A percentile compares a stretch with the other conserved stretches of the same genome.
phyloP scores from a whole-genome alignment of 2,329 filamentous ascomycete genomes.

The Nectriaceae sp. region DNA sequence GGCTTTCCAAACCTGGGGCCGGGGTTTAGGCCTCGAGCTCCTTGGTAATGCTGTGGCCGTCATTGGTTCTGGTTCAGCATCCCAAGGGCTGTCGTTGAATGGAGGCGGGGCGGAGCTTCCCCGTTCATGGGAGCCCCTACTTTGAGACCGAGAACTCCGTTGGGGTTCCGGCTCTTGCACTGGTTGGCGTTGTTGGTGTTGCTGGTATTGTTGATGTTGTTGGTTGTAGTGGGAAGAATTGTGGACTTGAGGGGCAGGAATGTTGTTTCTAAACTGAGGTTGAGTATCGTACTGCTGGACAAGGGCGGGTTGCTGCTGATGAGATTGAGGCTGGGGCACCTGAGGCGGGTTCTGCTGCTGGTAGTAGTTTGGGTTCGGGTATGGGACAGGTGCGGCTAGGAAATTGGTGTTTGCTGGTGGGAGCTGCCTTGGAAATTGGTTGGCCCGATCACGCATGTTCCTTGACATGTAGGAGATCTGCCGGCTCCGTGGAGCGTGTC shows the following conservation, averaged over 20 bases:
- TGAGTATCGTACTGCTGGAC: neutral
- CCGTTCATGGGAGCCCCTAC: conserved; percentile 40
- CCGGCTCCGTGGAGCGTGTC: conserved; percentile 44
- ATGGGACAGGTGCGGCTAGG: conserved; percentile 30
- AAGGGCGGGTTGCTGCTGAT: conserved; percentile 25
- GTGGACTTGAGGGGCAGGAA: conserved; percentile 7
- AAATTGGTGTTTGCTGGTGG: conserved; percentile 49
- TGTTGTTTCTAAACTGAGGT: conserved; percentile 9
- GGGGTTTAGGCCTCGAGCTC: conserved; percentile 15
- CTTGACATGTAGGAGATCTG: conserved; percentile 50
- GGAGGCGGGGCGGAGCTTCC: conserved; percentile 53
- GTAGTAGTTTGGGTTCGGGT: conserved; percentile 7
- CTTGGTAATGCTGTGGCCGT: conserved; percentile 28
- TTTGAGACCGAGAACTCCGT: conserved; percentile 22
- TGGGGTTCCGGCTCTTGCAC: conserved; percentile 5
- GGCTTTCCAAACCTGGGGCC: conserved; percentile 41
- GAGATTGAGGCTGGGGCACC: neutral
- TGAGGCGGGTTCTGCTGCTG: neutral
- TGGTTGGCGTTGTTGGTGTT: conserved; percentile 5
- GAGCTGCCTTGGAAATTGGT: conserved; percentile 48
- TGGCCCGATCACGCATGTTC: conserved; percentile 42
- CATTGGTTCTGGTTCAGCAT: conserved; percentile 36
- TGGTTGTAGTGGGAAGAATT: conserved; percentile 5
- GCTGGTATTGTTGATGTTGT: conserved; percentile 12
- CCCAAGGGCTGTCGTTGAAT: conserved; percentile 50